Evolutionary conservation across 768 basidiomycete genomes (phyloP).

Genomic region (Mycena capillaripes): DNA sequence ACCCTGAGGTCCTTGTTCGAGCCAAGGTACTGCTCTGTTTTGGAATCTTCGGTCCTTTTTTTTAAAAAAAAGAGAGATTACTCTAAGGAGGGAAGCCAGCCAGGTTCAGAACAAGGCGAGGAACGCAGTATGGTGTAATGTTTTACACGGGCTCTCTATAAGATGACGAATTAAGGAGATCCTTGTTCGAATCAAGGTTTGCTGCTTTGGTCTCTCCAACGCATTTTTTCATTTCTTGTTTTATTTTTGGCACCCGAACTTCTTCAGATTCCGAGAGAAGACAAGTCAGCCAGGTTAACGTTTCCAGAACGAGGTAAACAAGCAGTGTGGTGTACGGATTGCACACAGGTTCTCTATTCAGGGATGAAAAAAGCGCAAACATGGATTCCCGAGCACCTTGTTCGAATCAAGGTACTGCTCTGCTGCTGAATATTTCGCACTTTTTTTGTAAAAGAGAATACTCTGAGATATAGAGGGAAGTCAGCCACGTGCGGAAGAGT

Average conservation of each 20-base stretch:
- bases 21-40: not conserved
- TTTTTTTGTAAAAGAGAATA: not conserved
- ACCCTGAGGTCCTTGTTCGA: not conserved
- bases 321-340: no score
- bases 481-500: no score
- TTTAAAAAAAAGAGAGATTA: not conserved
- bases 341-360: no score
- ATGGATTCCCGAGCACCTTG: no score
- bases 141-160: not conserved
- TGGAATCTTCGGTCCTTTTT: not conserved
- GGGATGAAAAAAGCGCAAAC: no score
- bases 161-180: not conserved
- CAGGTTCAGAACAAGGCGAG: no score
- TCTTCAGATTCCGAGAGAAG: not conserved
- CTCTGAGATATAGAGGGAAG: not conserved
- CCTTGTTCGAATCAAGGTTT: slow-evolving; percentile 1
- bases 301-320: no score
- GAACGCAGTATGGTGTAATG: not conserved
- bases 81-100: no score
- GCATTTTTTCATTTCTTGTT: not conserved
- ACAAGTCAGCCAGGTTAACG: no score
- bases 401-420: no score
- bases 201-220: no score
- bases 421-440: no score
- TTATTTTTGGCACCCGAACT: not conserved